Percentiles rank a stretch among this genome's conserved stretches.
These are phyloP conservation scores for Pelargonium citronellum DNA, from an alignment of 441 rosid genomes.

Conservation along the genomic window DNA sequence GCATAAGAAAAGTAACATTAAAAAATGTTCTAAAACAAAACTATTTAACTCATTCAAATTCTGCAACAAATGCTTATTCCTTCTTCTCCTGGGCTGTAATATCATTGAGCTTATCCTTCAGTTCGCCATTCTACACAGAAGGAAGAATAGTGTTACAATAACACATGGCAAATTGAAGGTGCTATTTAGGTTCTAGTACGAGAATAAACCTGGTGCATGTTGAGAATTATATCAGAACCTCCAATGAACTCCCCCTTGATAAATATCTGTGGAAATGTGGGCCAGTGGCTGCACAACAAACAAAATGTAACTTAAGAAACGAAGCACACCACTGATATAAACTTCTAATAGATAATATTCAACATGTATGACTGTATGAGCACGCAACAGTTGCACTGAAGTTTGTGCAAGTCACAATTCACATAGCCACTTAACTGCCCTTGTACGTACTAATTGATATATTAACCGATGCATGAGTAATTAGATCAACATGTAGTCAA, in stretches of 20 bases:
- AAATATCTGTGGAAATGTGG: conserved; percentile 90
- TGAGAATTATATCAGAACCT: conserved; percentile 82
- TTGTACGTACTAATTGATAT: background rate
- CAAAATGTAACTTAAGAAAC: conserved; percentile 8
- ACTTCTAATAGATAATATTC: background rate
- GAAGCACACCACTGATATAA: background rate
- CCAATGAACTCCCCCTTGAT: conserved; percentile 90
- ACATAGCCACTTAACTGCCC: too few relatives aligned
- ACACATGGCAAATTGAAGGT: background rate
- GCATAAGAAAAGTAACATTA: background rate
- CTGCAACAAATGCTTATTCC: conserved; percentile 21
- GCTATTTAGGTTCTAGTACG: background rate
- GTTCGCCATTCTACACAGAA: conserved; percentile 56
- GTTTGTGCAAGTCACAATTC: background rate
- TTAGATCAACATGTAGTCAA: background rate
- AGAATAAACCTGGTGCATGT: conserved; percentile 68
- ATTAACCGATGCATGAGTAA: background rate
- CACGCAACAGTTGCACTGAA: background rate
- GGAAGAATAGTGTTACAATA: conserved; percentile 8
- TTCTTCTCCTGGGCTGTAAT: conserved; percentile 30
- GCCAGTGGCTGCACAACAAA: conserved; percentile 75
- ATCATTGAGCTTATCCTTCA: conserved; percentile 69
- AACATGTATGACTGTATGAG: background rate
- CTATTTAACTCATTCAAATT: conserved; percentile 7
- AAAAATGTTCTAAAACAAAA: conserved; percentile 5